These are phyloP conservation scores for Venturia effusa DNA, from an alignment of 2,329 filamentous ascomycete genomes.

Conservation along the genomic window DNA sequence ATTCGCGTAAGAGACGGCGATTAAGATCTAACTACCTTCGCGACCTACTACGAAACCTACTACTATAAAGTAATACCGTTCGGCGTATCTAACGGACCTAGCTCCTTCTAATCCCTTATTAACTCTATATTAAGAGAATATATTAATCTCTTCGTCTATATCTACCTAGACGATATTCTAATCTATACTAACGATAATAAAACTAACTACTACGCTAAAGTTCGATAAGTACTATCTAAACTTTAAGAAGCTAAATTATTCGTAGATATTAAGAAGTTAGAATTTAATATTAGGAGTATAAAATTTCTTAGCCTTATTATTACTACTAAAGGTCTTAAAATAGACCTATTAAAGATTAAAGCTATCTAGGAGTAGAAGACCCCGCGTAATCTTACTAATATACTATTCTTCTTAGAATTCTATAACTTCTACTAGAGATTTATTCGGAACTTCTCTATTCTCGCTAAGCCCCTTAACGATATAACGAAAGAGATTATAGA, in stretches of 20 bases:
- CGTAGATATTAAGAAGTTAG: conserved; percentile 17
- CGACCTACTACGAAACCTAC: conserved; percentile 22
- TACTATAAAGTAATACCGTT: too few relatives aligned
- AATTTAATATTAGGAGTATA: conserved; percentile 20
- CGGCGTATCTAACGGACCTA: conserved; percentile 17
- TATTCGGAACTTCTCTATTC: conserved; percentile 15
- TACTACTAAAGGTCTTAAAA: conserved; percentile 17
- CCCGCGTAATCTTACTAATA: conserved; percentile 10
- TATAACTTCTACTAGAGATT: conserved; percentile 22
- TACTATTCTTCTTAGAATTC: conserved; percentile 18
- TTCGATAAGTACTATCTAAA: conserved; percentile 6
- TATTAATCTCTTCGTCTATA: conserved; percentile 17
- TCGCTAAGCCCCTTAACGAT: conserved; percentile 14
- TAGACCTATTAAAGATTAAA: conserved; percentile 16
- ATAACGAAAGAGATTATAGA: conserved; percentile 11
- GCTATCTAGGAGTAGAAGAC: conserved; percentile 15
- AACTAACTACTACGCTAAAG: conserved; percentile 4
- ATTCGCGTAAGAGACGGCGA: conserved; percentile 25
- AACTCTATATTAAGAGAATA: conserved; percentile 16
- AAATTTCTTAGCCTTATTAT: too few relatives aligned
- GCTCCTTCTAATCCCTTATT: conserved; percentile 16
- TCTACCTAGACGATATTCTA: conserved; percentile 18
- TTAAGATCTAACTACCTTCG: conserved; percentile 24
- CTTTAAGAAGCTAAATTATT: conserved; percentile 7
- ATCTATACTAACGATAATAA: conserved; percentile 13